phyloP scores from a whole-genome alignment of 805 yeast genomes.

The Candida gorgasii region DNA sequence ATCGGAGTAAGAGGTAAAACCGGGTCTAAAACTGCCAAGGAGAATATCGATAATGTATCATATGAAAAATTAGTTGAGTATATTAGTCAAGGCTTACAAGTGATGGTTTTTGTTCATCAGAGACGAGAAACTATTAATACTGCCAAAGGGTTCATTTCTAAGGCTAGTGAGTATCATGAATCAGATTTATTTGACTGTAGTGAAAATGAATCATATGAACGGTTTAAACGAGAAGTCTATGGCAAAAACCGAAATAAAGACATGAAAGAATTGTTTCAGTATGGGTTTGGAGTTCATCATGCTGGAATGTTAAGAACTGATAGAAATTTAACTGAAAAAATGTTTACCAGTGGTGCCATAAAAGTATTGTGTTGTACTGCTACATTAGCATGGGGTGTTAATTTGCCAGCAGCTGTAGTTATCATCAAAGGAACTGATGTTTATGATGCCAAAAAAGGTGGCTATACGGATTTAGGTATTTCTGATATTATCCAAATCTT shows the following conservation, averaged over 20 bases:
- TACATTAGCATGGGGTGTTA: slow-evolving; percentile 99
- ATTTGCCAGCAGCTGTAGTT: slow-evolving; percentile 96
- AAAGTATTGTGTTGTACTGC: slow-evolving; percentile 94
- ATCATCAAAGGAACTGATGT: slow-evolving; percentile 96
- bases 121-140: slow-evolving; percentile 90
- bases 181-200: slow-evolving; percentile 58
- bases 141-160: slow-evolving; percentile 66
- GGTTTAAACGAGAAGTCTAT: slow-evolving; percentile 63
- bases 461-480: slow-evolving; percentile 88
- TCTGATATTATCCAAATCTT: slow-evolving; percentile 97
- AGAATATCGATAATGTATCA: slow-evolving; percentile 70
- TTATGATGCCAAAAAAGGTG: slow-evolving; percentile 93
- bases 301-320: slow-evolving; percentile 96
- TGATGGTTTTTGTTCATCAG: slow-evolving; percentile 96
- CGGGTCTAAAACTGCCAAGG: slow-evolving; percentile 69
- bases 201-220: slow-evolving; percentile 40
- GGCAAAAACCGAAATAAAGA: slow-evolving; percentile 73
- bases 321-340: slow-evolving; percentile 82
- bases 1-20: slow-evolving; percentile 86
- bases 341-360: slow-evolving; percentile 83
- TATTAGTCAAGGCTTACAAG: slow-evolving; percentile 74
- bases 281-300: slow-evolving; percentile 93
- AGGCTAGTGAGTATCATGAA: slow-evolving; percentile 67
- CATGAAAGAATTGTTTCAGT: slow-evolving; percentile 70
- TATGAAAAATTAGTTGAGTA: slow-evolving; percentile 75